Evolutionary conservation across 2,329 filamentous ascomycete genomes (phyloP).

Genomic region (Mariannaea elegans): DNA sequence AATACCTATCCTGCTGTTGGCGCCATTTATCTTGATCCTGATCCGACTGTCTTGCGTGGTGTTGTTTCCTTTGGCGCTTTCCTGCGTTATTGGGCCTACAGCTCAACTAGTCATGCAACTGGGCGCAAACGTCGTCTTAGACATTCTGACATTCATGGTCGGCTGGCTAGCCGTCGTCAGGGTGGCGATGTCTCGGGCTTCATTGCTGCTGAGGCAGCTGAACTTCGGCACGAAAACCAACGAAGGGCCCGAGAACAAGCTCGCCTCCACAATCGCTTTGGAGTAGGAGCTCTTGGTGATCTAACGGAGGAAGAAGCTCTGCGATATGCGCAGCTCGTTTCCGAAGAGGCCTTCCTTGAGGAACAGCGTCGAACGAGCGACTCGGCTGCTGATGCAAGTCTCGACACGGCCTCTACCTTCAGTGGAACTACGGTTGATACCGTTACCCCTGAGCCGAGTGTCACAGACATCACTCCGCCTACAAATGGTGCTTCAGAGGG

Average conservation of each 20-base stretch:
- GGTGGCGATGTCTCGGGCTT: conserved; percentile 79
- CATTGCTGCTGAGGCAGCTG: conserved; percentile 85
- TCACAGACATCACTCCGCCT: conserved; percentile 51
- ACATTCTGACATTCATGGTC: conserved; percentile 69
- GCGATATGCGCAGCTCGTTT: conserved; percentile 72
- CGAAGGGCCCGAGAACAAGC: conserved; percentile 73
- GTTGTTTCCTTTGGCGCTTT: conserved; percentile 88
- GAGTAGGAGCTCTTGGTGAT: conserved; percentile 74
- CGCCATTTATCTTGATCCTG: conserved; percentile 86
- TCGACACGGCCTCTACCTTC: conserved; percentile 54
- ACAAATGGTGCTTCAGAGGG: conserved; percentile 23
- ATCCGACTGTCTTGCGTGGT: conserved; percentile 84
- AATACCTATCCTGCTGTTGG: conserved; percentile 84
- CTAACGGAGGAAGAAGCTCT: conserved; percentile 73
- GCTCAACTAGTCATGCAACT: conserved; percentile 79
- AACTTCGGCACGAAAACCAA: conserved; percentile 78
- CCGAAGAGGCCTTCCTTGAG: conserved; percentile 68
- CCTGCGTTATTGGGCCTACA: conserved; percentile 93
- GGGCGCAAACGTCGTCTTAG: conserved; percentile 82
- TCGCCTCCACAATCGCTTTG: conserved; percentile 81
- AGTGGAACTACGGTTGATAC: conserved; percentile 55
- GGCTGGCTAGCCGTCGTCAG: conserved; percentile 59
- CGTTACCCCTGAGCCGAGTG: conserved; percentile 64
- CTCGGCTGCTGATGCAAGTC: conserved; percentile 58
- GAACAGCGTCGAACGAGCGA: conserved; percentile 64